Base-by-base conservation (phyloP, 495 filamentous ascomycete species). In the Thermothielavioides terrestris region DNA sequence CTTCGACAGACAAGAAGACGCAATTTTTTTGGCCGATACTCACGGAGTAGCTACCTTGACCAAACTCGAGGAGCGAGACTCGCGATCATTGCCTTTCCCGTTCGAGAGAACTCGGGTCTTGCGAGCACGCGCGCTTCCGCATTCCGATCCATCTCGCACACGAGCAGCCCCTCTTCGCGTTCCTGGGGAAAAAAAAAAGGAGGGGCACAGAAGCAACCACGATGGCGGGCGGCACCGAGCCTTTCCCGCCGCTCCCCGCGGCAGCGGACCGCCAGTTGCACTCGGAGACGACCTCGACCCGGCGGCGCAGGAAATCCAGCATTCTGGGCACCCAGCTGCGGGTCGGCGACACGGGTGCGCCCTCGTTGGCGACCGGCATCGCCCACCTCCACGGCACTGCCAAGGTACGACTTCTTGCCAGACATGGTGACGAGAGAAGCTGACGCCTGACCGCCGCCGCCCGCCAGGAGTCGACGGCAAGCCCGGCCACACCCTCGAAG, bases 311-410 rank as follows among this genome's bases (percentile, higher is more conserved):
- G 55, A 74, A 73, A 58, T 72, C 69, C 28, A 74, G 71, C 60
- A 67, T 62, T n/a, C 61, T 73, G 27, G 70, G 66, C 28, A 50
- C 45, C 39, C 68, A 70, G 18, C 51, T 74, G 51, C 63, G 66
- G n/a, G 61, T 72, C 18, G 71, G 71, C 50, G 73, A 74, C 54
- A 76, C 73, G 7, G 73, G 70, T 35, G 70, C 70, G 42, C 71
- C 71, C 1, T 68, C 64, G 40, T 54, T 76, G 38, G 67, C 68
- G 14, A 64, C 71, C 9, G 66, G 68, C 58, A 57, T 72, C 12
- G 69, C 67, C 17, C 68, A 62, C 40, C 54, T 68, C 22, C 50
- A 55, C 26, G 58, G 49, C 35, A 34, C 46, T 10, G 18, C 46
- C 21, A 61, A 62, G 57, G 59, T 64, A 41, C 3, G 46, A 20